phyloP scores from a whole-genome alignment of 2,329 filamentous ascomycete species.

The Exophiala phaeomuriformis region DNA sequence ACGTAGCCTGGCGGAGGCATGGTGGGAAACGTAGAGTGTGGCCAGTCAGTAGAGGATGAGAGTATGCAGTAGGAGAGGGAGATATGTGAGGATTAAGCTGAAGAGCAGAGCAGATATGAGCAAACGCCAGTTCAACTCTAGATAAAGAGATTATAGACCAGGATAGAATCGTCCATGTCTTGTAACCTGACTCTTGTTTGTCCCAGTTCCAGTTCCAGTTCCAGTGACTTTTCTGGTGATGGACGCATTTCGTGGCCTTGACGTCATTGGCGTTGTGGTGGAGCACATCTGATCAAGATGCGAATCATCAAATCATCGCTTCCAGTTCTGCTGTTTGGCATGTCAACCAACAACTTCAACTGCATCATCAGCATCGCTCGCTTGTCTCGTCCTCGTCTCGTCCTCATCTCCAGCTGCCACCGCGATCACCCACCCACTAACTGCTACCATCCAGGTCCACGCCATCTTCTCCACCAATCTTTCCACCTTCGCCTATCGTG shows the following conservation, averaged over 20 bases:
- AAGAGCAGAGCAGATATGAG: no score
- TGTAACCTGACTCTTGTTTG: not conserved
- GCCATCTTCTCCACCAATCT: slow-evolving; percentile 6
- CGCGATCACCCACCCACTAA: not conserved
- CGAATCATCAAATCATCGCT: not conserved
- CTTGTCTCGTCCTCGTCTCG: not conserved
- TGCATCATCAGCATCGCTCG: no score
- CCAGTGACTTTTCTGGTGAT: not conserved
- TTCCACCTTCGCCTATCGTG: slow-evolving; percentile 8
- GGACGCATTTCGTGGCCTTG: not conserved
- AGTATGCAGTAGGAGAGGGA: not conserved
- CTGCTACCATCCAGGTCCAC: not conserved
- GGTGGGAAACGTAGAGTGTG: slow-evolving; percentile 1
- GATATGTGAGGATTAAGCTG: not conserved
- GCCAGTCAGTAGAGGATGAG: not conserved
- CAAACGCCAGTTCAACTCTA: no score
- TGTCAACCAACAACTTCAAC: not conserved
- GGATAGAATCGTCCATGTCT: not conserved
- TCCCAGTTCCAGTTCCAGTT: no score
- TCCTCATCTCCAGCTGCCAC: not conserved
- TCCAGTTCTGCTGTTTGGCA: not conserved
- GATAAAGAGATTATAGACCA: no score
- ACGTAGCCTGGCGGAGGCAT: slow-evolving; percentile 32
- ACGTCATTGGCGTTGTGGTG: slow-evolving; percentile 10
- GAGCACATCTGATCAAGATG: not conserved